Percentiles rank a stretch among this genome's conserved stretches.
Evolutionary conservation across 2,329 filamentous ascomycete genomes (phyloP).

Genomic region (Penicillium sp.): DNA sequence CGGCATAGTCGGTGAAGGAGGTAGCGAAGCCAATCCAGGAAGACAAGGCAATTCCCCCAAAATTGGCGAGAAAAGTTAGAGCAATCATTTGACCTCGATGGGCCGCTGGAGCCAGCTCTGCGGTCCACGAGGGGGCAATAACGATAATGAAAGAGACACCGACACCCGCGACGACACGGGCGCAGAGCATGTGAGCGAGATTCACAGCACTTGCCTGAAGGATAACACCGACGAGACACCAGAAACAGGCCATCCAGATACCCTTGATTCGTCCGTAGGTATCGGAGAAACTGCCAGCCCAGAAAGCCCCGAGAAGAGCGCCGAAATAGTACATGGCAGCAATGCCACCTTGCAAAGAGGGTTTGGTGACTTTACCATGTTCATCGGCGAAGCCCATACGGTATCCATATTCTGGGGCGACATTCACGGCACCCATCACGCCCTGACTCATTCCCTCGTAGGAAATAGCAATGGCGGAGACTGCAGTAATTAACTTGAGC

Average conservation of each 20-base stretch:
- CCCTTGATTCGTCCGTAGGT: conserved; percentile 20
- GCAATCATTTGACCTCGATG: conserved; percentile 19
- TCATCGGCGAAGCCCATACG: conserved; percentile 9
- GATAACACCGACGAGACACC: conserved; percentile 20
- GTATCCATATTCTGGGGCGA: conserved; percentile 28
- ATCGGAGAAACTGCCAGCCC: conserved; percentile 17
- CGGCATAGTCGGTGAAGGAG: conserved; percentile 12
- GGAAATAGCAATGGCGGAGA: conserved; percentile 17
- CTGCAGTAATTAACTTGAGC: conserved; percentile 7
- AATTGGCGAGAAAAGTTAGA: conserved; percentile 26
- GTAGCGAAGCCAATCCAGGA: conserved; percentile 27
- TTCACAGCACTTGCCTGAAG: conserved; percentile 20
- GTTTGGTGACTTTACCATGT: conserved; percentile 23
- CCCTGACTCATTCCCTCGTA: conserved; percentile 18
- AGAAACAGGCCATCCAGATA: conserved; percentile 21
- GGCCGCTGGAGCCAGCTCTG: conserved; percentile 19
- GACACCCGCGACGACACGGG: conserved; percentile 23
- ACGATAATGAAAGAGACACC: conserved; percentile 23
- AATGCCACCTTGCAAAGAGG: conserved; percentile 38
- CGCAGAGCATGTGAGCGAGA: conserved; percentile 20
- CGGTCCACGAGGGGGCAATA: conserved; percentile 20
- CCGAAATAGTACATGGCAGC: conserved; percentile 37
- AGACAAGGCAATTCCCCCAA: conserved; percentile 25
- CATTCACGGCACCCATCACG: conserved; percentile 36
- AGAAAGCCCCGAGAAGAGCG: conserved; percentile 19